Conservation (phyloP, 192 early-diverging fungal species). For the Backusella tarrabulga region DNA sequence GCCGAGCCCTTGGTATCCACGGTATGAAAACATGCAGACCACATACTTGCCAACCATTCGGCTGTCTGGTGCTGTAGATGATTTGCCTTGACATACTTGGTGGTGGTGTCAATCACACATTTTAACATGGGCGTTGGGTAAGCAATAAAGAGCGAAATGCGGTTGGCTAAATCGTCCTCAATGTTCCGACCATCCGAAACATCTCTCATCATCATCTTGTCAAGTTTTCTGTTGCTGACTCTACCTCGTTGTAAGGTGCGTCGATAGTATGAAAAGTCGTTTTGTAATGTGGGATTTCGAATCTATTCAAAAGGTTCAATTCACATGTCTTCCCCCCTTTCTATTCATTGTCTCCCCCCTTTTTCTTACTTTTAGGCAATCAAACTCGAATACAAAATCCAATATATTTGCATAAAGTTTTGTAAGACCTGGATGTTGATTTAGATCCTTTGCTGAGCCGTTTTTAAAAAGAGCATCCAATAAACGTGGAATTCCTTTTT, state of each 20-base stretch:
- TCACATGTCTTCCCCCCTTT: too few species aligned
- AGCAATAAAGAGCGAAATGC: conserved; percentile 94
- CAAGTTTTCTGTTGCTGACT: background rate
- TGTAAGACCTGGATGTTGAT: conserved; percentile 73
- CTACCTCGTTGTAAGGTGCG: conserved; percentile 76
- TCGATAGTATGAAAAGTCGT: conserved; percentile 96
- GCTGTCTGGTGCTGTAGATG: conserved; percentile 38
- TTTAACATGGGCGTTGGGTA: conserved; percentile 90
- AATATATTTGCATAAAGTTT: conserved; percentile 77
- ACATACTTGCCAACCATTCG: conserved; percentile 70
- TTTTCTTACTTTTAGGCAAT: conserved; percentile 71
- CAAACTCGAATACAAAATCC: conserved; percentile 87
- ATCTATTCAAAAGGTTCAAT: background rate
- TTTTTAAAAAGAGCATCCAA: conserved; percentile 63
- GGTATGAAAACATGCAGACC: conserved; percentile 68
- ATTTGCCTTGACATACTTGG: conserved; percentile 54
- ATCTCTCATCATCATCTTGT: too few species aligned
- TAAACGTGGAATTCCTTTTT: conserved; percentile 57
- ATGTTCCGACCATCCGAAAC: conserved; percentile 46
- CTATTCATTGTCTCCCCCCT: too few species aligned
- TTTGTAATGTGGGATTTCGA: conserved; percentile 60
- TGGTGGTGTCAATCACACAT: conserved; percentile 74
- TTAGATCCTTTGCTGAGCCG: conserved; percentile 53
- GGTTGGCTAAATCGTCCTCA: conserved; percentile 82
- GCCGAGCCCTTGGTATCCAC: conserved; percentile 38